phyloP scores from a whole-genome alignment of 306 rosid species.

The Casuarina cunninghamiana region DNA sequence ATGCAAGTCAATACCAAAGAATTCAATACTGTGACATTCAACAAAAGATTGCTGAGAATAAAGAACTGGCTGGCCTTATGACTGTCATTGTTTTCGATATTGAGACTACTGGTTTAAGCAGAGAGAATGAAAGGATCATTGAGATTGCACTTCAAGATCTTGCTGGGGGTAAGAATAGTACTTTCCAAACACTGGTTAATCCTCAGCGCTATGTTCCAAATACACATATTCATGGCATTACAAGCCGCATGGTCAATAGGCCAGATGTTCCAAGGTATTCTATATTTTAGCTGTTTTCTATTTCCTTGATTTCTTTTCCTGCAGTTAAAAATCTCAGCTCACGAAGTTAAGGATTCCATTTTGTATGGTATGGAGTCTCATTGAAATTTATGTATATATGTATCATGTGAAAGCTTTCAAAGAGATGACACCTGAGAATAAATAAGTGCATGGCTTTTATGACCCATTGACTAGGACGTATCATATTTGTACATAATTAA shows the following conservation, averaged over 20 bases:
- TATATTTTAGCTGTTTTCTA: constrained; percentile 11
- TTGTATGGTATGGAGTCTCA: not conserved
- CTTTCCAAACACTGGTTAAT: constrained; percentile 85
- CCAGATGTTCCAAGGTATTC: constrained; percentile 86
- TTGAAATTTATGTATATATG: not conserved
- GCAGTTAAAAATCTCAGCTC: not conserved
- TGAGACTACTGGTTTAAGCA: constrained; percentile 79
- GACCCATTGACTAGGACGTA: not conserved
- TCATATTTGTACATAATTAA: not conserved
- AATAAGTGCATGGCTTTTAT: not conserved
- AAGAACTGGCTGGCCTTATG: constrained; percentile 54
- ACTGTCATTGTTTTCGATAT: constrained; percentile 67
- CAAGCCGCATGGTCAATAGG: constrained; percentile 54
- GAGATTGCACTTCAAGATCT: constrained; percentile 85
- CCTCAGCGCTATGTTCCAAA: constrained; percentile 59
- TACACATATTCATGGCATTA: constrained; percentile 62
- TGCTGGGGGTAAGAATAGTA: constrained; percentile 81
- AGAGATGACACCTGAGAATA: not conserved
- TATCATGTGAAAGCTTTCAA: not conserved
- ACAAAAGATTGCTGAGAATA: constrained; percentile 51
- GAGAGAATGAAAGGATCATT: constrained; percentile 56
- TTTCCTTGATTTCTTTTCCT: constrained; percentile 6
- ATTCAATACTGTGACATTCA: constrained; percentile 49
- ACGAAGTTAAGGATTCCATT: not conserved
- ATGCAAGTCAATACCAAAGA: constrained; percentile 47